Base-by-base conservation (phyloP, 108 stramenopile species). In the Chaetoceros tenuissimus region DNA sequence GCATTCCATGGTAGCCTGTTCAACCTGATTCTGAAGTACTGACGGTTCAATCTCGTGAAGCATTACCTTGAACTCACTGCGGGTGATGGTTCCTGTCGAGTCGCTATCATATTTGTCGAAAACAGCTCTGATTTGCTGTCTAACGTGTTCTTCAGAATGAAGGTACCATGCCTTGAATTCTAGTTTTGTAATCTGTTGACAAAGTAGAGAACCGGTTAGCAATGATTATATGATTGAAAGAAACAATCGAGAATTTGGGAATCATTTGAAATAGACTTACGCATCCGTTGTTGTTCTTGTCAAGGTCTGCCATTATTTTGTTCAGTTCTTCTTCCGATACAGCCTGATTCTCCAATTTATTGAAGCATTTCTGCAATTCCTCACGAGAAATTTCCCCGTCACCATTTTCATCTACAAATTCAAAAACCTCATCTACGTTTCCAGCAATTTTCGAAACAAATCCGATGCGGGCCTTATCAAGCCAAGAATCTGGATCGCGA, bases 101-200 rank as follows among this genome's bases (percentile, higher is more conserved):
- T 92, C 58, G 19, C 55, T 62, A 59, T 92, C 85, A 44, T 84
- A 78, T 47, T 56, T 64, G 21, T 86, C 81, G 63, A 87, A 92
- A 13, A 81, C 76, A 26, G 53, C 48, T 59, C 64, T 60, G 28
- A 62, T 66, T 55, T 74, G 46, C 5, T 62, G 52, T 20, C 67
- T 60, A 20, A 89, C 74, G 5, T 81, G 72, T 48, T 77, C 77
- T 60, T 84, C 79, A 5, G 83, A 82, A 27, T 49, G 48, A 28
- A 75, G 59, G 58, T 89, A 89, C 87, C 87, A 89, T 55, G 71
- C 69, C 17, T 77, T 64, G 56, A 89, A 82, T 67, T 83, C 79
- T 18, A 61, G 48, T 62, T 75, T 67, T 51, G 70, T 70, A 24
- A 84, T 84, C 74, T 81, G 53, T 52, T n/a, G n/a, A n/a, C n/a